phyloP scores from a whole-genome alignment of 2,329 filamentous ascomycete genomes.

The Nakataea oryzae region DNA sequence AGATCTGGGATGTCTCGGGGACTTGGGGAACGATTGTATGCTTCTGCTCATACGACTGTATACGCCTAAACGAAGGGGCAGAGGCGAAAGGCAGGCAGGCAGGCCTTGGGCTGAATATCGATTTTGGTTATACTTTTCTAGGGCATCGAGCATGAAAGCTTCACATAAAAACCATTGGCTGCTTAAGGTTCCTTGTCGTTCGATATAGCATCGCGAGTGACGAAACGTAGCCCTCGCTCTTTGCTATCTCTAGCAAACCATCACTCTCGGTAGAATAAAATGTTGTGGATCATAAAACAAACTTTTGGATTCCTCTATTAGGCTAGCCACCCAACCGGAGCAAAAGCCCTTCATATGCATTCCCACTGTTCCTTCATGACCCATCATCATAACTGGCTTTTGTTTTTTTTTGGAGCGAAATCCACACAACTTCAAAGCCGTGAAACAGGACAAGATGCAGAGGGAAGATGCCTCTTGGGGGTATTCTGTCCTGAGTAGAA shows the following conservation, averaged over 20 bases:
- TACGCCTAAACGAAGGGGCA: not conserved
- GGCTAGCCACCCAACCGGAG: not conserved
- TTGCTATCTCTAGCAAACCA: no score
- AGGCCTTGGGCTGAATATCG: not conserved
- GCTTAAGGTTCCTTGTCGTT: no score
- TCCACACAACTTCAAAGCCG: not conserved
- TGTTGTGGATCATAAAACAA: not conserved
- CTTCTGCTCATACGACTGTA: not conserved
- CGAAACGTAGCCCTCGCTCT: no score
- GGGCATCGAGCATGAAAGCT: not conserved
- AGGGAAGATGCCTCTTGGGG: not conserved
- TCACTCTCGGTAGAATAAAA: not conserved
- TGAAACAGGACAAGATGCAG: not conserved
- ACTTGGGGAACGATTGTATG: not conserved
- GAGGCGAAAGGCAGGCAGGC: not conserved
- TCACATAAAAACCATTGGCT: no score
- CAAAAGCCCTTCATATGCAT: not conserved
- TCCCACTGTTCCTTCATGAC: not conserved
- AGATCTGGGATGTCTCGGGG: not conserved
- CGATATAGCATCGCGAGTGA: not conserved
- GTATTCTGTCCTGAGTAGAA: slow-evolving; percentile 3
- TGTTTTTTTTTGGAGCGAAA: not conserved
- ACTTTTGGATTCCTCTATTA: not conserved
- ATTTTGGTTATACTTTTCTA: not conserved
- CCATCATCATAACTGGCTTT: not conserved